Percentiles rank a stretch among this genome's conserved stretches.
phyloP scores from a whole-genome alignment of 2,329 filamentous ascomycete species.

The Nakataea oryzae region DNA sequence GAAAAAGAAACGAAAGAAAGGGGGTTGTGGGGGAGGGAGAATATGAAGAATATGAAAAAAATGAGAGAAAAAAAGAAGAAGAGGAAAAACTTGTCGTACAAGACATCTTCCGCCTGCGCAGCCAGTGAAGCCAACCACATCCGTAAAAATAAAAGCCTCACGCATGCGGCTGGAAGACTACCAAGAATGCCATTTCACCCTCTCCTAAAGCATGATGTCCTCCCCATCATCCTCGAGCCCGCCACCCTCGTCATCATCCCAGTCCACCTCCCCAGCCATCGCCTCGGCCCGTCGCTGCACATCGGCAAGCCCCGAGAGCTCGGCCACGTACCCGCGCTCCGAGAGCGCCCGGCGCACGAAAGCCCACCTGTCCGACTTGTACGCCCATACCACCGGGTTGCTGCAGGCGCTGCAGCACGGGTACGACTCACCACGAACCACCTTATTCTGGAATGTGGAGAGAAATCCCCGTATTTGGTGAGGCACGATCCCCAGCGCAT shows the following conservation, averaged over 20 bases:
- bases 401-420: slow-evolving; percentile 77
- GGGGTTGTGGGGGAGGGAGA: not conserved
- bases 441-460: slow-evolving; percentile 61
- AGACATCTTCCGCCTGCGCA: not conserved
- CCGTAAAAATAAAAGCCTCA: not conserved
- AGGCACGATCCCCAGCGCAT: slow-evolving; percentile 60
- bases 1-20: not conserved
- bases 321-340: slow-evolving; percentile 68
- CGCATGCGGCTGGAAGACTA: not conserved
- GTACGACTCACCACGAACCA: slow-evolving; percentile 65
- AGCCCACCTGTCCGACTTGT: slow-evolving; percentile 58
- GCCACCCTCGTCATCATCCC: slow-evolving; percentile 47
- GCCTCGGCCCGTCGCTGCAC: slow-evolving; percentile 52
- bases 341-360: slow-evolving; percentile 67
- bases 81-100: not conserved
- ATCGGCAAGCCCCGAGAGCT: slow-evolving; percentile 64
- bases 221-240: slow-evolving; percentile 37
- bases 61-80: not conserved
- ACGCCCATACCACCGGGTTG: slow-evolving; percentile 55
- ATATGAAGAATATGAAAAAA: not conserved
- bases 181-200: not conserved
- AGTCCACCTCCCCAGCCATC: slow-evolving; percentile 44
- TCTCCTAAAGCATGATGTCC: slow-evolving; percentile 34
- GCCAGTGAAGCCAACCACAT: no score
- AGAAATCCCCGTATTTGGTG: slow-evolving; percentile 75